Conservation (phyloP, 768 basidiomycete species). For the Chiua virens region DNA sequence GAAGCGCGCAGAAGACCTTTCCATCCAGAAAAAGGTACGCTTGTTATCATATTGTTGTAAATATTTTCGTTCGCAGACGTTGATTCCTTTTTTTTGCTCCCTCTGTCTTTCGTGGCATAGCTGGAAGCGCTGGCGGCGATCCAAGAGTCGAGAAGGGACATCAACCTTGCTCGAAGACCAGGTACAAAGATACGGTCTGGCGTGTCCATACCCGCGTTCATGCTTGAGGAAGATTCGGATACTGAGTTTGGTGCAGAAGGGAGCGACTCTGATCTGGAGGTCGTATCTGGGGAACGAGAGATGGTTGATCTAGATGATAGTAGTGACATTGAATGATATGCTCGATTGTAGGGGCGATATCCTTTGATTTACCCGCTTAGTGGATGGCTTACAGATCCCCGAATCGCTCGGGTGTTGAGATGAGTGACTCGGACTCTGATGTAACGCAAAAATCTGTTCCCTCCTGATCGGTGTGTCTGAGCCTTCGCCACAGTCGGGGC, state of each 20-base stretch:
- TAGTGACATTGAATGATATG: constrained; percentile 14
- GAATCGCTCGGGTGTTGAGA: too few relatives aligned
- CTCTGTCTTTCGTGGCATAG: constrained; percentile 33
- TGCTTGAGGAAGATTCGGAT: constrained; percentile 9
- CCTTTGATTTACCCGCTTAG: not conserved
- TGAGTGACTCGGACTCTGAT: too few relatives aligned
- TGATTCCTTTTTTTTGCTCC: not conserved
- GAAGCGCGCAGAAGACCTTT: constrained; percentile 38
- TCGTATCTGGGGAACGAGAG: constrained; percentile 5
- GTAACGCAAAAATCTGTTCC: too few relatives aligned
- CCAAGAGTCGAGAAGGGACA: constrained; percentile 49
- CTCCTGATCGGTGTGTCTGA: too few relatives aligned
- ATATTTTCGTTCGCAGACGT: not conserved
- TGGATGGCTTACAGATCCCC: too few relatives aligned
- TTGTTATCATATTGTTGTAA: not conserved
- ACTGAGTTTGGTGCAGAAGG: not conserved
- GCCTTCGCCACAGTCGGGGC: too few relatives aligned
- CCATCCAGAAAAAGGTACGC: constrained; percentile 59
- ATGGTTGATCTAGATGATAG: constrained; percentile 25
- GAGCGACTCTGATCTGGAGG: constrained; percentile 12
- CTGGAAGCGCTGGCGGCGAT: constrained; percentile 54
- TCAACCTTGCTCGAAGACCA: constrained; percentile 61
- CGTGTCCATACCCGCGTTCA: constrained; percentile 42
- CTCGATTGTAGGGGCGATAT: too few relatives aligned
- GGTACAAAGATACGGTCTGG: constrained; percentile 66